Evolutionary conservation across 306 rosid genomes (phyloP), one percentile per base, ranked within the genome.

Genomic region (Phaseolus lunatus): DNA sequence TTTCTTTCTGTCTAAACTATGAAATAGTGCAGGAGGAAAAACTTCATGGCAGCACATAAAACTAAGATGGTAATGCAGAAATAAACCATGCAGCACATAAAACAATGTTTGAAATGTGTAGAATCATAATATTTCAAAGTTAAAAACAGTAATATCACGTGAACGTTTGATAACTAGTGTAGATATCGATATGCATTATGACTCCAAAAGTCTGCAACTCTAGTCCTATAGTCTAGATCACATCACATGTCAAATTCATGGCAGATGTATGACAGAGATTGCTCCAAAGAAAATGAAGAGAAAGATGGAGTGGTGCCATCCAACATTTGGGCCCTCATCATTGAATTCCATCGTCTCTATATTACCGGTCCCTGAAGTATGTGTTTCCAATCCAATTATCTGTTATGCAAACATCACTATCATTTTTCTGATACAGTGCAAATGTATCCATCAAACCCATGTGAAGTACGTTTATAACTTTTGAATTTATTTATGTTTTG

Each of bases 71-170:
- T 0, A 2, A 13, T 37, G 10, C 2, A 7, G 11, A 7, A 37
- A 29, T 1, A 29, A 4, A 5, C 1, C 39, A 33, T n/a, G 44
- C 16, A 5, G 16, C 14, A 43, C 48, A 12, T 15, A 43, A 43
- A 11, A 43, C 16, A 7, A 37, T 31, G 14, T 62, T 31, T 62
- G 70, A 64, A 64, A 18, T 11, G 0, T 64, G 18, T 64, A 19
- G 9, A 64, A 45, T 24, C 23, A 45, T 24, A 47, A 68, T 6
- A 33, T 16, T 68, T 44, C 39, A 45, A 67, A 47, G n/a, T 47
- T 8, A 45, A 44, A 5, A 68, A 68, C 73, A 68, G 26, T 47
- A 68, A 16, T 16, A 24, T 68, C 73, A 24, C n/a, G 43, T 26
- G 43, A 68, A 26, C 1, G 5, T 68, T 15, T 19, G 54, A 67